Evolutionary conservation across 352 stramenopile species (phyloP).

Genomic region (Phytophthora crassamura): DNA sequence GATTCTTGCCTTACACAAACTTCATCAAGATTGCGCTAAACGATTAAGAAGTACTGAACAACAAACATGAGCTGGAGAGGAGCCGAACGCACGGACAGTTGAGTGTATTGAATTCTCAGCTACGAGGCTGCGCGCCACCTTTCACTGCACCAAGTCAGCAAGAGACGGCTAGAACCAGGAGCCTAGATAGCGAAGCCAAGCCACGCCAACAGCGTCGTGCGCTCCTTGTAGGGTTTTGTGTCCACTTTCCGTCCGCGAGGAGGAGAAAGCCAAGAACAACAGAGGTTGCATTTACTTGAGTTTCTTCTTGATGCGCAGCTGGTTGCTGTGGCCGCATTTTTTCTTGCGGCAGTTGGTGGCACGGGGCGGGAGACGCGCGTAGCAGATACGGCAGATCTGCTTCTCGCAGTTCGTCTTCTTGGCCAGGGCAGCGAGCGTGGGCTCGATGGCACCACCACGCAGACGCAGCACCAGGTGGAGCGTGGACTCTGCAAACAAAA

Average conservation of each 20-base stretch:
- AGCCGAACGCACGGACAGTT: slow-evolving; percentile 36
- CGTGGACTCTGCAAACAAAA: slow-evolving; percentile 86
- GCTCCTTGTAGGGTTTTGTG: slow-evolving; percentile 20
- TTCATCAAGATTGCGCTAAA: no score
- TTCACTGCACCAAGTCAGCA: slow-evolving; percentile 25
- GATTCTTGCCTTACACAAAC: no score
- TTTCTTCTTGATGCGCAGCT: slow-evolving; percentile 99
- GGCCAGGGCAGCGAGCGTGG: slow-evolving; percentile 96
- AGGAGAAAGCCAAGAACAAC: slow-evolving; percentile 14
- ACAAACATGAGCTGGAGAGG: slow-evolving; percentile 29
- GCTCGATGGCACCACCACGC: slow-evolving; percentile 95
- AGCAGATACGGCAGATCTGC: slow-evolving; percentile 99
- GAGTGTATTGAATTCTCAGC: slow-evolving; percentile 42
- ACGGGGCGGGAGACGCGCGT: slow-evolving; percentile 98
- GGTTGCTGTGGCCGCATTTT: slow-evolving; percentile 99
- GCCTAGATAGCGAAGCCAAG: slow-evolving; percentile 13
- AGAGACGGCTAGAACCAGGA: slow-evolving; percentile 8
- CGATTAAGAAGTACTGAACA: no score
- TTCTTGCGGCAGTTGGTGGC: slow-evolving; percentile 99
- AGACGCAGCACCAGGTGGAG: slow-evolving; percentile 97
- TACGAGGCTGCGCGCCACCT: slow-evolving; percentile 1
- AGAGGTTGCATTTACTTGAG: slow-evolving; percentile 94
- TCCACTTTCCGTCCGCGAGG: slow-evolving; percentile 23
- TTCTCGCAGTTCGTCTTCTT: slow-evolving; percentile 99
- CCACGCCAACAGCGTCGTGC: slow-evolving; percentile 13